phyloP scores from a whole-genome alignment of 441 rosid genomes.

The Macaranga tanarius region DNA sequence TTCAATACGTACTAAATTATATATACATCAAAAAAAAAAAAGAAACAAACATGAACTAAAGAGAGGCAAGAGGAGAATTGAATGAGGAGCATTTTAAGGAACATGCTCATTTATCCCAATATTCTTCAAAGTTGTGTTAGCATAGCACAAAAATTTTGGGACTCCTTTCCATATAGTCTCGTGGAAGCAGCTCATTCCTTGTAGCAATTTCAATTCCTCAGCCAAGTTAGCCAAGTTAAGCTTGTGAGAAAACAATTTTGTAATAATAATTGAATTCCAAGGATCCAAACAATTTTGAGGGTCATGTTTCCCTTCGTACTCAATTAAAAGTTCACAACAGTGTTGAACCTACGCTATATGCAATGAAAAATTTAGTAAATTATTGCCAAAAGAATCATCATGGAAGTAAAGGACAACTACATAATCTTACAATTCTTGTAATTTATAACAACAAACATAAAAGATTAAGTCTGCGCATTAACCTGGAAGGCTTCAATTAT shows the following conservation, averaged over 20 bases:
- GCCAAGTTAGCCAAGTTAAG: slow-evolving; percentile 94
- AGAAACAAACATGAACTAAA: too few relatives aligned
- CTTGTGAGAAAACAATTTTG: slow-evolving; percentile 90
- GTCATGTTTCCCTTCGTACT: slow-evolving; percentile 79
- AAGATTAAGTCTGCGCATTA: too few relatives aligned
- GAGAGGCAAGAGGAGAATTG: slow-evolving; percentile 93
- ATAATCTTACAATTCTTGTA: neutral
- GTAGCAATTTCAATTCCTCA: slow-evolving; percentile 76
- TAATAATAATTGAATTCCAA: slow-evolving; percentile 85
- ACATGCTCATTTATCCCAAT: slow-evolving; percentile 74
- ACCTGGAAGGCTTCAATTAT: too few relatives aligned
- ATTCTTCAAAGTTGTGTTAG: slow-evolving; percentile 64
- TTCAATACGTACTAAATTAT: neutral
- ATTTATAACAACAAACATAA: too few relatives aligned
- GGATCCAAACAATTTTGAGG: slow-evolving; percentile 87
- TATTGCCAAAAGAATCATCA: too few relatives aligned
- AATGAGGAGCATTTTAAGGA: slow-evolving; percentile 87
- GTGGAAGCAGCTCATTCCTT: slow-evolving; percentile 67
- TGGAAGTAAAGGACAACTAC: slow-evolving; percentile 9
- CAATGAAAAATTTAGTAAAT: neutral
- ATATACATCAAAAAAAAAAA: neutral
- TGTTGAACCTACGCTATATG: slow-evolving; percentile 70
- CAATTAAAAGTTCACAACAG: slow-evolving; percentile 87
- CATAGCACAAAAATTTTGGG: slow-evolving; percentile 36
- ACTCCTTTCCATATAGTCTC: slow-evolving; percentile 43